These are phyloP conservation scores for Rhexocercosporidium sp. DNA, from an alignment of 2,329 filamentous ascomycete species.

Conservation along the genomic window DNA sequence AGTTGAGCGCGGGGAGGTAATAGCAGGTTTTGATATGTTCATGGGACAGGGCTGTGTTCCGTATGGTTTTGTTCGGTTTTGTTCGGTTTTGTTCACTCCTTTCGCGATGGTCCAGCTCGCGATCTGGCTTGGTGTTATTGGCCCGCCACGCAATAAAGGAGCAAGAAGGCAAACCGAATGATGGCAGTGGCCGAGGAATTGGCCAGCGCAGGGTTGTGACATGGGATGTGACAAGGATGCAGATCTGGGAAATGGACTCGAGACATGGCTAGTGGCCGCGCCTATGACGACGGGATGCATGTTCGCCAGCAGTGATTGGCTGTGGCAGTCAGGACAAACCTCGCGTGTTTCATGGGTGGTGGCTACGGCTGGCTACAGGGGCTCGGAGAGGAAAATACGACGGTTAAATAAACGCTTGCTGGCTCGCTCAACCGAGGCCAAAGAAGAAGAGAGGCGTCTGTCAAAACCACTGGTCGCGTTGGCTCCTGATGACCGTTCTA, in stretches of 20 bases:
- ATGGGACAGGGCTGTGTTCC: slow-evolving; percentile 1
- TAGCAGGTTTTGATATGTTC: slow-evolving; percentile 12
- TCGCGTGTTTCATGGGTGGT: slow-evolving; percentile 3
- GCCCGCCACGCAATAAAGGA: neutral
- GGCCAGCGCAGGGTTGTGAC: neutral
- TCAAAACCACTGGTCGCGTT: neutral
- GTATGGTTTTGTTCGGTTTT: neutral
- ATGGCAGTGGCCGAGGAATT: neutral
- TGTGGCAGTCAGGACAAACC: neutral
- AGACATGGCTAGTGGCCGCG: neutral
- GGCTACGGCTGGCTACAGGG: too few species aligned
- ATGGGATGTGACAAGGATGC: neutral
- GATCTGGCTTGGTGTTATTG: neutral
- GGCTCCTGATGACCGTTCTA: neutral
- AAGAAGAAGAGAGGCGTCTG: neutral
- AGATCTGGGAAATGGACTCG: slow-evolving; percentile 4
- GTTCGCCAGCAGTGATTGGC: neutral
- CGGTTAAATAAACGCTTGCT: neutral
- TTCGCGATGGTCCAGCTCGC: neutral
- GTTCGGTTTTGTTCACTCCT: neutral
- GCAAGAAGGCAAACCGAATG: neutral
- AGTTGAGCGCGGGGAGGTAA: neutral
- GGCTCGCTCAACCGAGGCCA: too few species aligned
- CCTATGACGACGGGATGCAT: slow-evolving; percentile 10
- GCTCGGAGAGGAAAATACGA: neutral